phyloP scores from a whole-genome alignment of 2,329 filamentous ascomycete genomes.

The Epichloe typhina region DNA sequence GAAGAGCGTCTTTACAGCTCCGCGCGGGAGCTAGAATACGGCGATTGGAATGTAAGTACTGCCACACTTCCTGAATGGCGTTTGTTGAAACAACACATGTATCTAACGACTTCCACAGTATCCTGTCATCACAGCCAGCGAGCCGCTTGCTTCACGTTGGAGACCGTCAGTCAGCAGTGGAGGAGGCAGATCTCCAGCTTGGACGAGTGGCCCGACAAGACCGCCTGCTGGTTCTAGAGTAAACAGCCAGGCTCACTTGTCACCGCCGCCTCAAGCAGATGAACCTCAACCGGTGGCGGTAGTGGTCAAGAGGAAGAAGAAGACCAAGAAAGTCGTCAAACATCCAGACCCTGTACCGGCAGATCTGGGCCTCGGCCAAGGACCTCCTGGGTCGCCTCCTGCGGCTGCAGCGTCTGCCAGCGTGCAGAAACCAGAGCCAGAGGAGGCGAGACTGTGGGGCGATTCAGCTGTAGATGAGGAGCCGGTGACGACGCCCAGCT shows the following conservation, averaged over 20 bases:
- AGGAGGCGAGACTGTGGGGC: constrained; percentile 9
- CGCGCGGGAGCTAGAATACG: constrained; percentile 62
- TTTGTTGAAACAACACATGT: neutral
- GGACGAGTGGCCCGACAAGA: constrained; percentile 11
- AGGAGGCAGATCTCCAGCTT: constrained; percentile 15
- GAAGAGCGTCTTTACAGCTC: constrained; percentile 60
- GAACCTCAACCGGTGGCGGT: constrained; percentile 17
- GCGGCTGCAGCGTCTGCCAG: neutral
- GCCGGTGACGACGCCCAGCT: constrained; percentile 9
- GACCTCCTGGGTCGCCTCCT: constrained; percentile 6
- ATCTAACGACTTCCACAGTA: constrained; percentile 44
- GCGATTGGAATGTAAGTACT: constrained; percentile 81
- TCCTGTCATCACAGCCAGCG: constrained; percentile 73
- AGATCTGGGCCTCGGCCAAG: constrained; percentile 14
- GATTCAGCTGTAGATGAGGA: constrained; percentile 6
- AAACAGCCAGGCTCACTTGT: neutral
- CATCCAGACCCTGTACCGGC: constrained; percentile 20
- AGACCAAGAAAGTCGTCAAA: constrained; percentile 21
- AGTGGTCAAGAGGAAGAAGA: constrained; percentile 26
- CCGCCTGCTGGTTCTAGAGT: constrained; percentile 8
- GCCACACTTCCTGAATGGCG: neutral
- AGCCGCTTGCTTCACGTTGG: constrained; percentile 59
- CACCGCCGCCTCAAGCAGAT: constrained; percentile 8
- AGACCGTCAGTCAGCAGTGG: constrained; percentile 20
- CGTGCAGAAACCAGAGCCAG: constrained; percentile 3